Evolutionary conservation across 495 filamentous ascomycete genomes (phyloP), one percentile per base, ranked within the genome.

Genomic region (Aspergillus mulundensis): DNA sequence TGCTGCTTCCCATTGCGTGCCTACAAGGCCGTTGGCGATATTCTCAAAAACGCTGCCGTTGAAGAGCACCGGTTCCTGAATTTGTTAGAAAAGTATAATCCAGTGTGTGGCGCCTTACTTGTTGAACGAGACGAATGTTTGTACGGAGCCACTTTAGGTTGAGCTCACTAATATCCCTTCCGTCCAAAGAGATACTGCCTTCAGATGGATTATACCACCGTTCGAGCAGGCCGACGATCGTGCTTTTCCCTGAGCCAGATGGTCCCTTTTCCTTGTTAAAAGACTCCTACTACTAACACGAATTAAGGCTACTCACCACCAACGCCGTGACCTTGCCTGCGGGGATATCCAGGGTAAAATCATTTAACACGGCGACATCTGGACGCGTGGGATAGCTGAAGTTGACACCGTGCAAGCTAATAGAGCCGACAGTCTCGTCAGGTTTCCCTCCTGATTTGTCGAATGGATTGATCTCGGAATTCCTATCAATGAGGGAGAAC

Each of bases 61-160:
- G 66, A 98, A 98, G 14, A 78, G 66, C 19, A 73, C 55, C 20
- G 75, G 74, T 63, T 98, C 94, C 66, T 90, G 85, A 52, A 85
- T 88, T 30, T 3, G 21, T 30, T 16, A 47, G 23, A 28, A n/a
- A 7, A 16, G 1, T 11, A n/a, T n/a, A 30, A 5, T 16, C 7
- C 7, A 30, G 24, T 19, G 3, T 43, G n/a, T 11, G 16, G 18
- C 7, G 20, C 8, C 5, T 28, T 47, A 30, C 44, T 23, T 47
- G 44, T 30, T 47, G 44, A 41, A 98, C 94, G 6, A 98, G 76
- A 0, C 90, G 86, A 52, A 98, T 89, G 53, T 96, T 88, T 65
- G 92, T 88, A 32, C 94, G 86, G 53, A 98, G 71, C 93, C 92
- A 97, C 45, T 84, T 84, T 42, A 97, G 78, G 66, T 97, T 98